phyloP scores from a whole-genome alignment of 305 asterid genomes.

The Fraxinus nigra region DNA sequence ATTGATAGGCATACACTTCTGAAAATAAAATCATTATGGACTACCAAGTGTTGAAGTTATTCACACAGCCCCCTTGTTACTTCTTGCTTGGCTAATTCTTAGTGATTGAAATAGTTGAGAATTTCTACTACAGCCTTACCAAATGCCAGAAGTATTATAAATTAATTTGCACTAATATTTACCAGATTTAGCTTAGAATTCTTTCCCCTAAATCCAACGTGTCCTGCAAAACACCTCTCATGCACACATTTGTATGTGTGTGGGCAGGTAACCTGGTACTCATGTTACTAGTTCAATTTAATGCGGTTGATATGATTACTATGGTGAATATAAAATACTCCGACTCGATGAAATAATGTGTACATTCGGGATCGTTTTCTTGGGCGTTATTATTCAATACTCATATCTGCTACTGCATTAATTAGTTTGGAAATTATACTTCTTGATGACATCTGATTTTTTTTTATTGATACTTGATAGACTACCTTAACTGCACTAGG shows the following conservation, averaged over 20 bases:
- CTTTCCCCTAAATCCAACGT: neutral
- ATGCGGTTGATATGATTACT: neutral
- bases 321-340: neutral
- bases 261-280: neutral
- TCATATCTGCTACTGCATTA: constrained; percentile 13
- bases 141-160: neutral
- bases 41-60: neutral
- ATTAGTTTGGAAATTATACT: constrained; percentile 4
- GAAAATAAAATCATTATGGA: neutral
- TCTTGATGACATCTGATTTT: constrained; percentile 15
- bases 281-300: neutral
- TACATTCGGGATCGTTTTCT: neutral
- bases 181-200: neutral
- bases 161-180: neutral
- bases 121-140: constrained; percentile 13
- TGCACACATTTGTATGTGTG: neutral
- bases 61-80: neutral
- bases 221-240: neutral
- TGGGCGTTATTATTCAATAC: neutral
- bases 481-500: constrained; percentile 75
- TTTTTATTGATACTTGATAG: constrained; percentile 38
- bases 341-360: neutral
- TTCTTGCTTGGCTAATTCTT: constrained; percentile 13
- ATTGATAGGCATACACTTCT: neutral
- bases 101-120: neutral